Base-by-base conservation (phyloP, 306 rosid genomes). In the Gastrolobium bilobum region DNA sequence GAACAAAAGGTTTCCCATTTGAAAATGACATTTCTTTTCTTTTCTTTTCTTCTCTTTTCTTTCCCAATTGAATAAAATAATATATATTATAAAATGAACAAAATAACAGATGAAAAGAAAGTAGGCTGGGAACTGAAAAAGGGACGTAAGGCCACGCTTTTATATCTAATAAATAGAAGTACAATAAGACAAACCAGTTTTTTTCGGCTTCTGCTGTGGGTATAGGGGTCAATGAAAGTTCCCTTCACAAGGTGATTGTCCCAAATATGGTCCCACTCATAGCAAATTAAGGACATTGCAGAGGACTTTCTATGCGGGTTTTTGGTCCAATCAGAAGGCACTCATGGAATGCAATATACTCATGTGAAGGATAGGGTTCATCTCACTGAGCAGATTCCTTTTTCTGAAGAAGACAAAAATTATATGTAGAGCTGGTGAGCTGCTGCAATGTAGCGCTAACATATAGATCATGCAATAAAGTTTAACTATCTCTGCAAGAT, bases 181-280 rank as follows among this genome's bases (percentile, higher is more conserved):
- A 60, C 14, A 53, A 73, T 29, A 54, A 42, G 31, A 57, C 35
- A 61, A 14, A 8, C 2, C 39, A 33, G 82, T 67, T 33, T 67
- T 77, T 33, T 69, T 58, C 5, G 33, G 26, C 20, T 39, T 68
- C 3, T 57, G 82, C 31, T 9, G 63, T 34, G 4, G 53, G 77
- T 47, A 57, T 34, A 46, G 77, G 76, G 53, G 20, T 68, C 77
- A 46, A 13, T 46, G 71, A 7, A 13, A 34, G 42, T 11, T 10
- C 34, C 62, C 46, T 59, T 69, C 71, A 68, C 77, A 78, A 78
- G 71, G 77, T n/a, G 62, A 20, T 8, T 68, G 82, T 78, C 82
- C 43, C 13, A 77, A 68, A 38, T 42, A 42, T 31, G 68, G 58
- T 73, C 68, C 13, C 34, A 58, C 52, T 29, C 35, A 35, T 47